These are phyloP conservation scores for Malassezia caprae DNA, from an alignment of 1,284 basidiomycete species.

Conservation along the genomic window DNA sequence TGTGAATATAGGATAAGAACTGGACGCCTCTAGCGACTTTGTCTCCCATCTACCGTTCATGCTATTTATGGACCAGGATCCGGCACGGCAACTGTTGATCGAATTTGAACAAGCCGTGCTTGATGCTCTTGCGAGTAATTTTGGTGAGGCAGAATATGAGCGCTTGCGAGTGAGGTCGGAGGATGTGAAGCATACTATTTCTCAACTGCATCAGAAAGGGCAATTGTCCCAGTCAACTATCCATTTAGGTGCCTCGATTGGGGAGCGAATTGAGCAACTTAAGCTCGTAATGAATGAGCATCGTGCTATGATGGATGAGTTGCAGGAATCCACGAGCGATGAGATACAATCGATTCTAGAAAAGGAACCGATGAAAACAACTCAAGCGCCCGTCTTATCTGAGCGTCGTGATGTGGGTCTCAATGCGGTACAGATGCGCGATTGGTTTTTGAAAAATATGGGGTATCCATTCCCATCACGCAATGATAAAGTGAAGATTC, in stretches of 20 bases:
- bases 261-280: constrained; percentile 7
- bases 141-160: not conserved
- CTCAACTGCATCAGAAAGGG: not conserved
- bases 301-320: not conserved
- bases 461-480: constrained; percentile 30
- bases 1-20: not conserved
- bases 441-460: constrained; percentile 31
- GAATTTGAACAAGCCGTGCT: constrained; percentile 9
- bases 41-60: not conserved
- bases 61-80: not conserved
- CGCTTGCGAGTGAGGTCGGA: not conserved
- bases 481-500: constrained; percentile 25
- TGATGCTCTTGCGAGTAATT: constrained; percentile 1
- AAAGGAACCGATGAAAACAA: not conserved
- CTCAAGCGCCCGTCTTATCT: not conserved
- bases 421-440: constrained; percentile 28
- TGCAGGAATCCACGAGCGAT: not conserved
- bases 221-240: not conserved
- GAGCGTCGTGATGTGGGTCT: constrained; percentile 11
- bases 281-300: constrained; percentile 1
- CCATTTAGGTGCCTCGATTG: constrained; percentile 8
- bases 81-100: not conserved
- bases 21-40: not conserved
- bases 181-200: not conserved
- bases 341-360: not conserved